phyloP scores from a whole-genome alignment of 495 filamentous ascomycete genomes.

The Daldinia bambusicola region DNA sequence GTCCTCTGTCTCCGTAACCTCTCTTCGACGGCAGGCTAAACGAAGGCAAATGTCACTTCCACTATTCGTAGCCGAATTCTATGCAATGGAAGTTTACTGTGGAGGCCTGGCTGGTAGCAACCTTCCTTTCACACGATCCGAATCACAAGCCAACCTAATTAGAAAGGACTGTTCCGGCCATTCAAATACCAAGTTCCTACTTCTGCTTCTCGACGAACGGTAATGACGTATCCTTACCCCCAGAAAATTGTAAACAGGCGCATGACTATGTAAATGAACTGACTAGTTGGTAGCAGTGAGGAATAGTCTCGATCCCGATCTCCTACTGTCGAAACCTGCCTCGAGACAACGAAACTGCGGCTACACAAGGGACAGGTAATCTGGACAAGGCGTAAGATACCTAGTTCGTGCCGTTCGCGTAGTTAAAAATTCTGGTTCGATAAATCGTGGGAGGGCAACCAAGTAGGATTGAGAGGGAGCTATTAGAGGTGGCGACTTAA shows the following conservation, averaged over 20 bases:
- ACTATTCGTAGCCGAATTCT: constrained; percentile 1
- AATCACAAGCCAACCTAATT: constrained; percentile 27
- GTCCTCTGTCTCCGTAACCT: constrained; percentile 6
- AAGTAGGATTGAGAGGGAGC: constrained; percentile 22
- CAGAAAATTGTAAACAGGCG: constrained; percentile 24
- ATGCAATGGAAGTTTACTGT: constrained; percentile 10
- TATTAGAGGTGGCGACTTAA: constrained; percentile 7
- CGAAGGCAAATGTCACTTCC: background rate
- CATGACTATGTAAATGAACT: constrained; percentile 29
- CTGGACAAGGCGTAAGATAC: constrained; percentile 23
- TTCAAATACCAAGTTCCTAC: constrained; percentile 26
- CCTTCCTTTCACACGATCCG: constrained; percentile 17
- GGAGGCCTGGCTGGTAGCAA: constrained; percentile 14
- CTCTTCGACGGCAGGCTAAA: constrained; percentile 5
- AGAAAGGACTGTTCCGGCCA: constrained; percentile 15
- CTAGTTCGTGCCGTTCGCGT: constrained; percentile 24
- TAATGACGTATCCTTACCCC: constrained; percentile 31
- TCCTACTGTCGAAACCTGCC: constrained; percentile 11
- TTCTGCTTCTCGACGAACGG: constrained; percentile 14
- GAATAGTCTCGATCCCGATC: constrained; percentile 11
- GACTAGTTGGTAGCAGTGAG: background rate
- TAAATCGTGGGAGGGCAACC: background rate
- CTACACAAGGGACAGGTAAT: constrained; percentile 8
- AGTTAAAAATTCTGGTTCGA: constrained; percentile 10
- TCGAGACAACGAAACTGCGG: constrained; percentile 4